Base-by-base conservation (phyloP, 2,329 filamentous ascomycete genomes). In the Dactylellina sp. region DNA sequence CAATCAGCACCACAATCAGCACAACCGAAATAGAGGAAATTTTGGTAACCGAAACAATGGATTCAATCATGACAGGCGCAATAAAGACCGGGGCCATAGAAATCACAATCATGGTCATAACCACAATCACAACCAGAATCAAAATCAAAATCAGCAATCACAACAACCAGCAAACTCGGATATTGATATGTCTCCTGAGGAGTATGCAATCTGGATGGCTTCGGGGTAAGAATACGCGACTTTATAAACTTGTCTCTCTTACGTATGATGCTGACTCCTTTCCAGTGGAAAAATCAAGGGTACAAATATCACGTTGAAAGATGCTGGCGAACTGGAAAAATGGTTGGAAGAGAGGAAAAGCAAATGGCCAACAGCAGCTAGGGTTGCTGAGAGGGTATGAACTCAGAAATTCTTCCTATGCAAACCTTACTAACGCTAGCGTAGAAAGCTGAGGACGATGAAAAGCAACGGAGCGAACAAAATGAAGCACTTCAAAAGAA, bases 361-460 rank as follows among this genome's bases (percentile, higher is more conserved):
- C n/a, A 72, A 72, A 24, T 72, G 60, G 60, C 68, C 68, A 35
- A 72, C 68, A 18, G 46, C 46, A 1, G 35, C 60, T 32, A 65
- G 60, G 35, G 46, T 72, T 18, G 68, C 68, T 2, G 68, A 57
- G 20, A 72, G 47, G 40, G 68, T 72, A 72, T 18, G 22, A n/a
- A 44, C 32, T 12, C 11, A 25, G n/a, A 20, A 3, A 22, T n/a
- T 11, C 28, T 12, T 9, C 9, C 44, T n/a, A 2, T 16, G 11
- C 32, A 14, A 18, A 52, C 39, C n/a, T 9, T 18, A 20, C 61
- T 72, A 65, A 72, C 47, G 16, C 1, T 47, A 16, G 16, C 24
- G n/a, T 55, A 72, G 68, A 72, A 72, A 61, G 68, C 68, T n/a
- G 68, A 65, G 24, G 68, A 72, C 4, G 68, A 72, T 22, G 68